Conservation (phyloP, 2,329 filamentous ascomycete species). For the Sporothrix phasma region DNA sequence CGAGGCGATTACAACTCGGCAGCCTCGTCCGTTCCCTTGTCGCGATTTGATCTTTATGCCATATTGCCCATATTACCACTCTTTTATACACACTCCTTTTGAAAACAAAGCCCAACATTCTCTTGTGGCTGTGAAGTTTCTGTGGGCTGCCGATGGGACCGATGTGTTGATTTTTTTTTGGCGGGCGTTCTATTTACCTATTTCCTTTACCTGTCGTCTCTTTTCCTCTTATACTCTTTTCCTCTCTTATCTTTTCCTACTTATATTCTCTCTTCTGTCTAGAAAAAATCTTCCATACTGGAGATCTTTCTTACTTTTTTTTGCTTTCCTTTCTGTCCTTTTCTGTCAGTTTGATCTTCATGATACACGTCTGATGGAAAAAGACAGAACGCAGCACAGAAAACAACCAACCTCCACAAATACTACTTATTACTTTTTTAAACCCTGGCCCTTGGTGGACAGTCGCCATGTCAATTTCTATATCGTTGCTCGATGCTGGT, state of each 20-base stretch:
- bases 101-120: background rate
- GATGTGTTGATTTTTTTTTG: slow-evolving; percentile 9
- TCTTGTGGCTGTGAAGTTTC: background rate
- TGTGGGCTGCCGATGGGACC: slow-evolving; percentile 14
- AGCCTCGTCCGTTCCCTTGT: slow-evolving; percentile 8
- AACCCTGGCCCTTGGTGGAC: too few species aligned
- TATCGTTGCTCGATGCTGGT: too few species aligned
- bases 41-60: background rate
- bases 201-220: too few species aligned
- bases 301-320: background rate
- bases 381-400: too few species aligned
- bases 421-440: too few species aligned
- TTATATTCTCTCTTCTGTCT: background rate
- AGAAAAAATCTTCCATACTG: too few species aligned
- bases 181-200: slow-evolving; percentile 13
- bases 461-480: too few species aligned
- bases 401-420: too few species aligned
- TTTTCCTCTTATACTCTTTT: slow-evolving; percentile 8
- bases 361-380: too few species aligned
- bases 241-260: background rate
- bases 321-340: background rate
- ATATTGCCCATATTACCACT: too few species aligned
- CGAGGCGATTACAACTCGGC: background rate
- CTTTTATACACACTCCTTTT: background rate
- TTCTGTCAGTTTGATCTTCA: too few species aligned